Evolutionary conservation across 2,329 filamentous ascomycete genomes (phyloP), one percentile per base, ranked within the genome.

Genomic region (Apiospora malaysiana): DNA sequence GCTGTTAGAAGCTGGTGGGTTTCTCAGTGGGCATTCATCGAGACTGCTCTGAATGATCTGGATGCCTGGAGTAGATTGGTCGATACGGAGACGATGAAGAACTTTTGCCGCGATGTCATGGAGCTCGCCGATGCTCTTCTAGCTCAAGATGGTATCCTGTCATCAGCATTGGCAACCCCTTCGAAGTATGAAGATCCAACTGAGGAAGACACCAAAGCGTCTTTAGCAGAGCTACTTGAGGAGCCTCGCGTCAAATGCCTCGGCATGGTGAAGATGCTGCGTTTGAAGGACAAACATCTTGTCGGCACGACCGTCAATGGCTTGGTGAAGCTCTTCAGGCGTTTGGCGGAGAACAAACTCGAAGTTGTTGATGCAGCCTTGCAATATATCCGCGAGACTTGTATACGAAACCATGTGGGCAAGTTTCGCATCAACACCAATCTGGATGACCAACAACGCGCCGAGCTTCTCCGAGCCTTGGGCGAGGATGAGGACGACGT

Each of bases 61-160:
- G 94, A 97, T 78, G 84, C 85, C 14, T 99, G 96, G 96, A 94
- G 94, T 74, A 84, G 89, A 18, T 88, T 88, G 4, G 90, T 93
- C 71, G 91, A 95, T 68, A 96, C 94, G 78, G 82, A 85, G 25
- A 85, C 89, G 69, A 95, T 99, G 93, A 92, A 94, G 76, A 91
- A 97, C 71, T 98, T 98, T 77, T 98, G 95, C 78, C 91, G 96
- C 74, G 94, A 97, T 78, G 93, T 93, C 18, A 99, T 99, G 89
- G 94, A 98, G 76, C 93, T 97, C 78, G 95, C 95, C 0, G 93
- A 97, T 77, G 88, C 89, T 46, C 87, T 97, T 1, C 93, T 98
- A 78, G 91, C 93, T 51, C 91, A 97, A 76, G 96, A 97, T 79
- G 91, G 91, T 68, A 88, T 98, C 71, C 91, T 99, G 73, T 90